Base-by-base conservation (phyloP, 768 basidiomycete species). In the Asterophora lycoperdoides region DNA sequence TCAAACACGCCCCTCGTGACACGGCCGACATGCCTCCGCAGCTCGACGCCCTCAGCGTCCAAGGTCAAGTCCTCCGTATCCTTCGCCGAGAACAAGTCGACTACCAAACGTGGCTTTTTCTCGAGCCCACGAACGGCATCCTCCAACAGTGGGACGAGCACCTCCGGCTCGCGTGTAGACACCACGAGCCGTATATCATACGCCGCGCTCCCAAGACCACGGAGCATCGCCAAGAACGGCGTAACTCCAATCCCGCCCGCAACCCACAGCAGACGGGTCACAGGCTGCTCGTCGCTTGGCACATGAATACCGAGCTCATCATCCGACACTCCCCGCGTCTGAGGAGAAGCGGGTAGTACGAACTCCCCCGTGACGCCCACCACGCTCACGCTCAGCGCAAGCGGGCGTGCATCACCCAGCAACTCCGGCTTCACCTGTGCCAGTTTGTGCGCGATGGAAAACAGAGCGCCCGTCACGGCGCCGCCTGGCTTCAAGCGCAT, bases 221-320 rank as follows among this genome's bases (percentile, higher is more conserved):
- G 48, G 0, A 81, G 66, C 75, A 83, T 74, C 20, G 73, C 72
- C n/a, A 84, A 57, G 61, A 80, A 84, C 0, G 81, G 83, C 14
- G 83, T 84, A 15, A 84, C 40, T 3, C 83, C 82, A 34, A 85
- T 83, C 0, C 83, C 83, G 18, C 80, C 82, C 1, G 80, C 81
- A n/a, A 80, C 63, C 80, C 79, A 83, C 20, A 82, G 60, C 23
- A 80, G 56, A 28, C 66, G 66, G 13, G 49, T 58, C 8, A 52
- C 54, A 8, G 48, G 32, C 20, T 57, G 26, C 20, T 28, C 18
- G 46, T 53, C 18, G 46, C 51, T 29, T 13, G 48, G 56, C 8
- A 55, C 45, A 36, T 29, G 29, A 13, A 59, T 14, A n/a, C 56
- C 53, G 26, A 56, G 48, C 38, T 57, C 57, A 8, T 44, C 28